Base-by-base conservation (phyloP, 1,284 basidiomycete species). In the Neotropicomus parvogracilis region DNA sequence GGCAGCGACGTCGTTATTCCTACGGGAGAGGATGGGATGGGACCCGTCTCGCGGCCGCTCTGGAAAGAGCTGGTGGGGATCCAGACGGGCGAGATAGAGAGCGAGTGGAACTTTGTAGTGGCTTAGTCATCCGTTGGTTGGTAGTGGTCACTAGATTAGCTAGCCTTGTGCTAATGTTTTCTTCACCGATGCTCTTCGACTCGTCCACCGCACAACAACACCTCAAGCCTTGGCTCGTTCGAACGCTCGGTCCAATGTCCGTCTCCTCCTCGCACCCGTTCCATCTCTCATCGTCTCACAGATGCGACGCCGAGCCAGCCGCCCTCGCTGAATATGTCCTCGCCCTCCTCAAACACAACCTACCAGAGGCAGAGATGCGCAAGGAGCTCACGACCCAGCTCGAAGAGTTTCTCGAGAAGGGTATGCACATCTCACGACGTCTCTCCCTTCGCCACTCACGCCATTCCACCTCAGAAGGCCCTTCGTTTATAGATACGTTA, bases 301-400 rank as follows among this genome's bases (percentile, higher is more conserved):
- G 93, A 75, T 97, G 92, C 65, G 95, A 98, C 68, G 95, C 95
- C 45, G 95, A 97, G 66, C 94, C 95, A 20, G 85, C 87, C 28
- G 92, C 95, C 17, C 81, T 98, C 43, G 87, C 91, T 12, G 93
- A 97, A 66, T 98, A 97, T 66, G 88, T 97, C 57, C 80, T 97
- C 41, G 95, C 95, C n/a, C 74, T 98, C 44, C 74, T 97, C 49
- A 93, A 93, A 65, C 91, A 95, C 68, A 91, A 92, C 69, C 83
- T 83, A 10, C 77, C 86, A 5, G 90, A 94, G 62, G 66, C 69
- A n/a, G 88, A 95, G 55, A 84, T 97, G 75, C 78, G 86, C 56
- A 80, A 83, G 54, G 88, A 92, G 63, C 74, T 97, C 44, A 68
- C 75, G 9, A 65, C 78, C 2, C 91, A 97, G 65, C 75, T 97